These are phyloP conservation scores for Coniochaeta ligniaria DNA, from an alignment of 2,329 filamentous ascomycete genomes.

Conservation along the genomic window DNA sequence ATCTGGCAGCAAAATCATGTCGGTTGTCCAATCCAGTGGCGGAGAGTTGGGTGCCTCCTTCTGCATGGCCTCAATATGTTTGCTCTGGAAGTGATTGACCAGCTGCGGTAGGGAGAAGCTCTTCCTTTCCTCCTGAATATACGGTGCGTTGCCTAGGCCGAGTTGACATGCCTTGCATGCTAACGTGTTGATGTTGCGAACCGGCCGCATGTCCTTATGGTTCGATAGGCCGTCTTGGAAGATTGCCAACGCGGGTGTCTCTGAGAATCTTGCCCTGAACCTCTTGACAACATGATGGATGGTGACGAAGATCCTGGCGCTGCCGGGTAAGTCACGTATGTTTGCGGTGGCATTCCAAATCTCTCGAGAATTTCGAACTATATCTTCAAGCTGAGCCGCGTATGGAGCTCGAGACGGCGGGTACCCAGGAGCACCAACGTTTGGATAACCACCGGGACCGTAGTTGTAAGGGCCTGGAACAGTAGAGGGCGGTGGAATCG, in stretches of 20 bases:
- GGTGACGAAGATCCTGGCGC: conserved; percentile 55
- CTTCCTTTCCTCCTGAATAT: conserved; percentile 24
- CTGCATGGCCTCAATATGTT: conserved; percentile 26
- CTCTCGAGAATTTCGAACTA: conserved; percentile 49
- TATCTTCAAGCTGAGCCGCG: conserved; percentile 38
- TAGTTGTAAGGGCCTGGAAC: conserved; percentile 12
- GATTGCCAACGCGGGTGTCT: conserved; percentile 48
- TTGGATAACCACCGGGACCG: conserved; percentile 14
- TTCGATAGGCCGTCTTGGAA: conserved; percentile 53
- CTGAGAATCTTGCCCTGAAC: conserved; percentile 50
- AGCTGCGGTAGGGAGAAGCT: conserved; percentile 52
- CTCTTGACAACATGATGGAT: conserved; percentile 54
- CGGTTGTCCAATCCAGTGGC: conserved; percentile 33
- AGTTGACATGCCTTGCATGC: conserved; percentile 47
- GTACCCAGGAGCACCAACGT: conserved; percentile 9
- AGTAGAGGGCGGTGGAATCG: conserved; percentile 7
- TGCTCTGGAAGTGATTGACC: conserved; percentile 47
- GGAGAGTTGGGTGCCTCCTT: conserved; percentile 11
- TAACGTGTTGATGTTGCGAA: conserved; percentile 46
- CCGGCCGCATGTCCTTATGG: conserved; percentile 47
- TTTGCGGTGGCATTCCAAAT: conserved; percentile 56
- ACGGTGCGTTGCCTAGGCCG: conserved; percentile 19
- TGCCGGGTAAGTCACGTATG: conserved; percentile 54
- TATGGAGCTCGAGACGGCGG: conserved; percentile 31
- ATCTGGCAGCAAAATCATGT: conserved; percentile 38